Conservation (phyloP, 257 asterid genomes). For the Forsythia suspensa region DNA sequence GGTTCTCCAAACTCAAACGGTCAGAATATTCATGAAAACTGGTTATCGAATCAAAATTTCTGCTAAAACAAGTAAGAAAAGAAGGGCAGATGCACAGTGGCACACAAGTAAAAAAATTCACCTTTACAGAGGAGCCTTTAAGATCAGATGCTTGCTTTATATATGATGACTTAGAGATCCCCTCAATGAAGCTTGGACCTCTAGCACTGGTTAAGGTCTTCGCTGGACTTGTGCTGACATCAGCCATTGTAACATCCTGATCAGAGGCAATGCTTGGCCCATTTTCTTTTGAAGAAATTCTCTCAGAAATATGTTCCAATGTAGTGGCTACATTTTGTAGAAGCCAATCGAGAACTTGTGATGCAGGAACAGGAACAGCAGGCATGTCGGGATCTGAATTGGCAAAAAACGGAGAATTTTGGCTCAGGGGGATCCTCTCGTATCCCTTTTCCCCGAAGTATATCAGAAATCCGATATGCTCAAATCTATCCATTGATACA, state of each 20-base stretch:
- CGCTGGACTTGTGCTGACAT: conserved; percentile 49
- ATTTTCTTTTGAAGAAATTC: conserved; percentile 77
- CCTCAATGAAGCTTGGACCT: conserved; percentile 90
- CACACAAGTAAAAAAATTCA: conserved; percentile 18
- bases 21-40: conserved; percentile 6
- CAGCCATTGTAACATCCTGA: conserved; percentile 85
- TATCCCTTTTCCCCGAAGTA: conserved; percentile 84
- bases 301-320: conserved; percentile 73
- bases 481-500: conserved; percentile 75
- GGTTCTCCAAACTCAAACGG: background rate
- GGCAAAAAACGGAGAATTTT: conserved; percentile 82
- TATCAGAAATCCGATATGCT: conserved; percentile 77
- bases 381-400: conserved; percentile 98
- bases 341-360: conserved; percentile 93
- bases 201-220: conserved; percentile 44
- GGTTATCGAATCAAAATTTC: background rate
- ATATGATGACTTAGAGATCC: conserved; percentile 88
- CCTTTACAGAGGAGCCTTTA: conserved; percentile 86
- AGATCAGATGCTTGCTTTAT: conserved; percentile 87
- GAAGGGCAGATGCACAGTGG: background rate
- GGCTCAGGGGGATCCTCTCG: conserved; percentile 70
- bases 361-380: conserved; percentile 85
- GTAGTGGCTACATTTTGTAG: conserved; percentile 73
- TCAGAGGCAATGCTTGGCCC: conserved; percentile 68
- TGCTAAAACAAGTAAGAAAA: background rate